Evolutionary conservation across 352 stramenopile genomes (phyloP).

Genomic region (Aphanomyces astaci): DNA sequence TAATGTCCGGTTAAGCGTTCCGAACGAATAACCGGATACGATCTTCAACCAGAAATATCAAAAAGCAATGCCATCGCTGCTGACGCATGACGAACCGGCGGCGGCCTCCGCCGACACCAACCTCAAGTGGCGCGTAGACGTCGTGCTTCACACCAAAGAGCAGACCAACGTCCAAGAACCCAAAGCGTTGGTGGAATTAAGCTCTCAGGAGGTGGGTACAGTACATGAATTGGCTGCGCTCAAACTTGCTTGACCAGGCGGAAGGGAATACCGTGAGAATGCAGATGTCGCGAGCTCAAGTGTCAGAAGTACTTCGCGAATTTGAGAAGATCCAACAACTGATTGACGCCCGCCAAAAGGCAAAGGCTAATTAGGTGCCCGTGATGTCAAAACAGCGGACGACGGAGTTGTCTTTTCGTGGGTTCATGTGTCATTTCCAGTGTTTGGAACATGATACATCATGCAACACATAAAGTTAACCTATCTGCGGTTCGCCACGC

Average conservation of each 20-base stretch:
- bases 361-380: not conserved
- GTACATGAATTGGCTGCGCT: not conserved
- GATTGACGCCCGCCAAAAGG: not conserved
- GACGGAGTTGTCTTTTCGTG: too few species aligned
- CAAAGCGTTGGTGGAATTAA: not conserved
- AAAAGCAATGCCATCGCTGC: too few species aligned
- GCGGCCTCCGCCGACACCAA: not conserved
- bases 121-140: slow-evolving; percentile 5
- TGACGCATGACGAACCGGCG: too few species aligned
- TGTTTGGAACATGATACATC: too few species aligned
- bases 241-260: not conserved
- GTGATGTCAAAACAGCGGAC: too few species aligned
- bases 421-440: too few species aligned
- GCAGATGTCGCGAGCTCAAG: not conserved
- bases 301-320: not conserved
- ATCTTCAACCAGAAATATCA: not conserved
- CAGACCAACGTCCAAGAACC: slow-evolving; percentile 1
- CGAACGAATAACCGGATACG: not conserved
- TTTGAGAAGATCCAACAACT: slow-evolving; percentile 6
- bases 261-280: not conserved
- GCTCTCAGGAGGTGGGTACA: not conserved
- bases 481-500: not conserved
- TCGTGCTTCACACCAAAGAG: slow-evolving; percentile 3
- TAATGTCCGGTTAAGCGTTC: too few species aligned
- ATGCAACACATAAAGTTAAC: not conserved